Evolutionary conservation across 306 rosid genomes (phyloP), one percentile per base, ranked within the genome.

Genomic region (Cucumis cinereus): DNA sequence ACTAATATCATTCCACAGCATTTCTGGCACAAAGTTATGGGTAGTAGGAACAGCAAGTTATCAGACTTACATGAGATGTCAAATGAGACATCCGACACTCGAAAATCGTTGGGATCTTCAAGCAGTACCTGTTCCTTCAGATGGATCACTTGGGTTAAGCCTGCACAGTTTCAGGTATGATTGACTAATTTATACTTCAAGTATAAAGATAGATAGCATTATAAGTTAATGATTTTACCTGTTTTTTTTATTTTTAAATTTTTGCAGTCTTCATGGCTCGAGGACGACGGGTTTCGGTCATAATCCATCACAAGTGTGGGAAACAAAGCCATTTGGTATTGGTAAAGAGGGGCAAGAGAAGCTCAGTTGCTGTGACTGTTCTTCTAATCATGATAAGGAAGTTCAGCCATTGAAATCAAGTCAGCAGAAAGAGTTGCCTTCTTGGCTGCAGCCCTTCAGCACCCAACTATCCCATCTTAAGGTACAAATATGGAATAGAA

Each of bases 61-160:
- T 53, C 96, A 94, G 81, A 92, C 94, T 40, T 88, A 92, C 82
- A 86, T 92, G 87, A 92, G 83, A 82, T 89, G 93, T 74, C 98
- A 94, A 88, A 87, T 87, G 89, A 90, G 89, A 76, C 86, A 88
- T 78, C 95, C 99, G 12, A 58, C 93, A 77, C 92, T 95, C 76
- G 98, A 95, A 84, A 78, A 74, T 38, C 97, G 84, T 49, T 95
- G 99, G 99, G 74, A 75, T 83, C 97, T 95, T 80, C 99, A 95
- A 62, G 91, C 92, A 78, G 88, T 95, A 85, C 86, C 93, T 79
- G 92, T 92, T 88, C 93, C 97, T 53, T 89, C 96, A 7, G 87
- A 84, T 79, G 96, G 93, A 59, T 60, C 61, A 49, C 96, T 90
- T 80, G 93, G 89, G 77, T 87, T 94, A 81, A 89, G 80, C 82